A percentile compares a stretch with the other conserved stretches of the same genome.
These are phyloP conservation scores for Hypoxylon fuscum DNA, from an alignment of 495 filamentous ascomycete genomes.

Conservation along the genomic window DNA sequence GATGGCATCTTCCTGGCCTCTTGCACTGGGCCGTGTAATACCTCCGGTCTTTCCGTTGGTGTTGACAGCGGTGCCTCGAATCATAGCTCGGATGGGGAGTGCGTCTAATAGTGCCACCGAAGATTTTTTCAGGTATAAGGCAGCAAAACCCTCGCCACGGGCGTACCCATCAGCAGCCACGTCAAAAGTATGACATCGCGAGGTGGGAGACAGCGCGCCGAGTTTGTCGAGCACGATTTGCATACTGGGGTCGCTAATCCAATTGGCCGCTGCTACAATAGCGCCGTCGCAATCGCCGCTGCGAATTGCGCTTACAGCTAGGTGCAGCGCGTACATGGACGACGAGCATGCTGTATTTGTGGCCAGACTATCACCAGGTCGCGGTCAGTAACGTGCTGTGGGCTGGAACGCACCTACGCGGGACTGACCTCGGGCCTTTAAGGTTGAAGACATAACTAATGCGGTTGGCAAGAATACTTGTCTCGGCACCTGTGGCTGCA, in stretches of 20 bases:
- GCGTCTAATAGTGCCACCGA: conserved; percentile 55
- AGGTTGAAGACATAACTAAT: conserved; percentile 68
- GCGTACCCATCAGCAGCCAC: conserved; percentile 68
- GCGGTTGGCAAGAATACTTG: conserved; percentile 62
- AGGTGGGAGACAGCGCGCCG: conserved; percentile 34
- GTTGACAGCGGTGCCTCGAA: conserved; percentile 62
- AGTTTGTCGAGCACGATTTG: conserved; percentile 40
- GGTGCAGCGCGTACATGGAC: conserved; percentile 62
- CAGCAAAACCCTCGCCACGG: conserved; percentile 64
- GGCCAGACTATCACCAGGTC: too few relatives aligned
- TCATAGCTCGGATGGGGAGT: conserved; percentile 64
- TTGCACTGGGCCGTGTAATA: conserved; percentile 59
- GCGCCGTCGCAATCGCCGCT: conserved; percentile 57
- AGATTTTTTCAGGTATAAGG: conserved; percentile 65
- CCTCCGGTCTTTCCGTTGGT: conserved; percentile 58
- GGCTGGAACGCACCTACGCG: too few relatives aligned
- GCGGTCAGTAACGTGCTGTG: too few relatives aligned
- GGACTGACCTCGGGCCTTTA: conserved; percentile 59
- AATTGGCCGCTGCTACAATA: conserved; percentile 56
- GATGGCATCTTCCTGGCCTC: conserved; percentile 61
- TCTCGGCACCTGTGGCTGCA: conserved; percentile 61
- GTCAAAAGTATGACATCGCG: conserved; percentile 56
- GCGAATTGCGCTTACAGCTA: conserved; percentile 59
- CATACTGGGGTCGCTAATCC: conserved; percentile 49
- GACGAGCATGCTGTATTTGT: conserved; percentile 62